Evolutionary conservation across 192 early-diverging fungal species (phyloP), one percentile per base, ranked within the genome.

Genomic region (Jimgerdemannia lactiflua): DNA sequence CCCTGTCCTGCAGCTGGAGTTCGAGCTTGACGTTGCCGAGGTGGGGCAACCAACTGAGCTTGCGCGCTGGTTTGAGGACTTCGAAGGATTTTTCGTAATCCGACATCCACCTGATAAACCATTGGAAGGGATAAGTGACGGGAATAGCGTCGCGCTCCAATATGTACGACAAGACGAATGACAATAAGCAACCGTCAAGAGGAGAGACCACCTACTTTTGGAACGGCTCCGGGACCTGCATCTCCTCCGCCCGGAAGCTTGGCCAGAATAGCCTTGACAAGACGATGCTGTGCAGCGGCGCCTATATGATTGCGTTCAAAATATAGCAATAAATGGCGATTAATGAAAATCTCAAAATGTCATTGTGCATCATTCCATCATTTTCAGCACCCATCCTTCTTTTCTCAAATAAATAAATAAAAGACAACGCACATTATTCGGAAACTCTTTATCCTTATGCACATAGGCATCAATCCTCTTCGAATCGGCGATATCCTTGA

Each of bases 401-500:
- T 29, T 1, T 29, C 29, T 29, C 29, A 29, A 29, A 14, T 18
- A 65, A 14, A 65, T 19, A 14, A 65, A 65, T 19, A 19, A 65
- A 65, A 18, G 64, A 9, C 9, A 68, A 68, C 29, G 18, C 18
- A 41, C 67, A 68, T 68, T 19, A 20, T 77, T 44, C 7, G 65
- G 41, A 68, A 59, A 9, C 0, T 70, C 17, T 4, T 43, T 59
- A 44, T 72, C 49, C 9, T 86, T 83, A 20, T 83, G 73, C n/a
- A 91, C 80, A 67, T 82, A 80, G 67, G 83, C 82, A 49, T 89
- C 85, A 10, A 91, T 80, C 29, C 94, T 84, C 54, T 89, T 89
- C 1, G 93, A 94, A 54, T 93, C 92, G 11, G 89, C 87, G 41
- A 94, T 77, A 69, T 95, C 94, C 71, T 91, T 92, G 4, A 95